Percentiles rank a stretch among this genome's conserved stretches.
These are phyloP conservation scores for Xylaria polymorpha DNA, from an alignment of 2,329 filamentous ascomycete species.

Conservation along the genomic window DNA sequence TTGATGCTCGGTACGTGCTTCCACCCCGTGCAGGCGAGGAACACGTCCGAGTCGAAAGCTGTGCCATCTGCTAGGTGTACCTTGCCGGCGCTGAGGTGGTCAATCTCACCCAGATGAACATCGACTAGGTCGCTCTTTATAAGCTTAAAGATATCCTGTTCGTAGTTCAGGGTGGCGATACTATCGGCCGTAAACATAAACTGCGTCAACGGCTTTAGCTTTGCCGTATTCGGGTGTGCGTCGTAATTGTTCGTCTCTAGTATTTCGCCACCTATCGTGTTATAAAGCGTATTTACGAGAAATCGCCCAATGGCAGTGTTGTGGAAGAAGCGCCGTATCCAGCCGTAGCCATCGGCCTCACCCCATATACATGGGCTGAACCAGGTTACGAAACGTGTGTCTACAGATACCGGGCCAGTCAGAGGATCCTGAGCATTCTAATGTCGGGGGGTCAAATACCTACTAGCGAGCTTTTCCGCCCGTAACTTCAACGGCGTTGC, in stretches of 20 bases:
- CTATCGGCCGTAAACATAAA: constrained; percentile 66
- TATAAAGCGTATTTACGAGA: constrained; percentile 69
- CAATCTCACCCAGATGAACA: constrained; percentile 67
- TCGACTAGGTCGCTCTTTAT: constrained; percentile 64
- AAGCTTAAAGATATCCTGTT: constrained; percentile 65
- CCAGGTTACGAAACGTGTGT: constrained; percentile 76
- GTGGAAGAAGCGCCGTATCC: constrained; percentile 67
- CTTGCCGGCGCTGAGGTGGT: constrained; percentile 55
- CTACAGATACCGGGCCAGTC: constrained; percentile 43
- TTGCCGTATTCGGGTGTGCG: constrained; percentile 62
- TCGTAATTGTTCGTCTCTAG: constrained; percentile 65
- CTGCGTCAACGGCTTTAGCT: constrained; percentile 64
- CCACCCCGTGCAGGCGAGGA: constrained; percentile 70
- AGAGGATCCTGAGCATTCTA: neutral
- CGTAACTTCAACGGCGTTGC: constrained; percentile 63
- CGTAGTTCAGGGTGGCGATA: constrained; percentile 71
- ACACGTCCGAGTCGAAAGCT: constrained; percentile 58
- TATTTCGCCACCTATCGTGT: constrained; percentile 66
- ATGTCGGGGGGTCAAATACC: constrained; percentile 39
- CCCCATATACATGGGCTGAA: constrained; percentile 82
- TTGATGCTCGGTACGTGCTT: constrained; percentile 53
- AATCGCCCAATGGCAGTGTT: constrained; percentile 66
- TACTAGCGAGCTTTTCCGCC: constrained; percentile 61
- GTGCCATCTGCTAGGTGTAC: constrained; percentile 59
- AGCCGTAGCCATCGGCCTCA: constrained; percentile 68